Conservation (phyloP, 2,329 filamentous ascomycete genomes). For the Fusarium ramigenum region DNA sequence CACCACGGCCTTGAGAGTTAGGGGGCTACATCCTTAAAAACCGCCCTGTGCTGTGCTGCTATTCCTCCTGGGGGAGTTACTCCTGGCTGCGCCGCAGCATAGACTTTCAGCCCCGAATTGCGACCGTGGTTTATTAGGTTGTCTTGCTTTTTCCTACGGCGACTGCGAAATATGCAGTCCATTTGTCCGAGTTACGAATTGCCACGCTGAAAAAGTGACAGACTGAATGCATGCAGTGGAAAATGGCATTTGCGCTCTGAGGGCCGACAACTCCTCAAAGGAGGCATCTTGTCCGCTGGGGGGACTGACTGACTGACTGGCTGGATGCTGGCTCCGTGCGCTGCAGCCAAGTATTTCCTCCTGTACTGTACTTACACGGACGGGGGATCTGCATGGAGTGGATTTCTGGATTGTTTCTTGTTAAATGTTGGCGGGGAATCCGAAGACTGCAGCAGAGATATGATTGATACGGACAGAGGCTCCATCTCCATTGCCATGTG, state of each 20-base stretch:
- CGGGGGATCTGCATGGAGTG: conserved; percentile 16
- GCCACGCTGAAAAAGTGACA: background rate
- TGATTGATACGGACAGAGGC: background rate
- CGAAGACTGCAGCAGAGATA: background rate
- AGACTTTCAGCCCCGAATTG: conserved; percentile 15
- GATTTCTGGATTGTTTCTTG: conserved; percentile 3
- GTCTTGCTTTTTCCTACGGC: conserved; percentile 15
- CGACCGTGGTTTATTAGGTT: background rate
- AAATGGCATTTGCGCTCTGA: background rate
- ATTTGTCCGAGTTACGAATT: background rate
- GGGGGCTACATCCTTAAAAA: conserved; percentile 7
- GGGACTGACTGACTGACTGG: background rate
- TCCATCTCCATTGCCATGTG: conserved; percentile 16
- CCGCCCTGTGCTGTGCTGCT: background rate
- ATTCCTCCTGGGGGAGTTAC: background rate
- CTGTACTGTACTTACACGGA: conserved; percentile 2
- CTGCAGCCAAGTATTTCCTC: background rate
- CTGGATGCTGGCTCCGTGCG: background rate
- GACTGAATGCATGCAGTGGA: background rate
- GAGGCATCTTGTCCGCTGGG: background rate
- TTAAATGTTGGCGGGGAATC: conserved; percentile 17
- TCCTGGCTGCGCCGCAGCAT: conserved; percentile 16
- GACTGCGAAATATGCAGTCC: conserved; percentile 1
- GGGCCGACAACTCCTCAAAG: background rate
- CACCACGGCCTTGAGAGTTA: background rate